Conservation (phyloP, 1,284 basidiomycete species). For the Cryptococcus amylolentus region DNA sequence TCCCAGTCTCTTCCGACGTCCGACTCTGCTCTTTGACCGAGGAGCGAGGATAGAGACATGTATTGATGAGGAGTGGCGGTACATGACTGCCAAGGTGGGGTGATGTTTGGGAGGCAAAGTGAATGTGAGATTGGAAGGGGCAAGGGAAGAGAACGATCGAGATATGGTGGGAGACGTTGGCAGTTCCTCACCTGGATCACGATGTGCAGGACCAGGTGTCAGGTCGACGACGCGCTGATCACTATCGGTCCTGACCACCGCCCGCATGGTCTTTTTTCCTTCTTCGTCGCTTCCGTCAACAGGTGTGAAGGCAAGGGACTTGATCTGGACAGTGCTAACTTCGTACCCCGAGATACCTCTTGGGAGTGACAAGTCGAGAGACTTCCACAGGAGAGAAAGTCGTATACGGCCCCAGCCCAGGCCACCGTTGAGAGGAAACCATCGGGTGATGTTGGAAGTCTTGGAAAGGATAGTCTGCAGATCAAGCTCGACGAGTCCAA, state of each 20-base stretch:
- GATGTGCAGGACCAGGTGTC: too few relatives aligned
- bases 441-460: conserved; percentile 21
- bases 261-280: conserved; percentile 5
- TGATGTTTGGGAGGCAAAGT: not conserved
- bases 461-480: conserved; percentile 31
- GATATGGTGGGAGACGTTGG: not conserved
- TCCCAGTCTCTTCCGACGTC: conserved; percentile 42
- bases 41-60: conserved; percentile 38
- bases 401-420: conserved; percentile 47
- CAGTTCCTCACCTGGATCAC: not conserved
- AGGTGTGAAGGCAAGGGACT: not conserved
- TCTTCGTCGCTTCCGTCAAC: not conserved
- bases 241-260: not conserved
- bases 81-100: conserved; percentile 37
- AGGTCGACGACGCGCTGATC: not conserved
- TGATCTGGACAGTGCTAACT: conserved; percentile 40
- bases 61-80: conserved; percentile 44
- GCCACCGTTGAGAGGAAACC: conserved; percentile 46
- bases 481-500: conserved; percentile 37
- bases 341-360: conserved; percentile 42
- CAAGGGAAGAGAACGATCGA: not conserved
- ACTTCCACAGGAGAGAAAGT: conserved; percentile 49
- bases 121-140: not conserved
- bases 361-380: conserved; percentile 45
- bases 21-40: conserved; percentile 17